Conservation (phyloP, 495 filamentous ascomycete genomes). For the Stereocaulon alpinum region DNA sequence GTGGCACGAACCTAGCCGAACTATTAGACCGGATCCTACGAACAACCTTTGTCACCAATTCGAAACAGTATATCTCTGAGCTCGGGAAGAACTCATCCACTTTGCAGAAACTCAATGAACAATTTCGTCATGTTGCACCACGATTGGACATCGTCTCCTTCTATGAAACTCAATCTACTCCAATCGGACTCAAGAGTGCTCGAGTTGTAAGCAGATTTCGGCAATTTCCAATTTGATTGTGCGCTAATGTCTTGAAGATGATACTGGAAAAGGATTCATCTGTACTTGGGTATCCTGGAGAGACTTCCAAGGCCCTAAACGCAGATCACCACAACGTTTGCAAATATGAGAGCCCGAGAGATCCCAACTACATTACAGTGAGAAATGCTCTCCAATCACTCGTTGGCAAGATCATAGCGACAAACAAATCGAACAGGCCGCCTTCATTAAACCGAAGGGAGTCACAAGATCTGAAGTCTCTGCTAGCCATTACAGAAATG, state of each 20-base stretch:
- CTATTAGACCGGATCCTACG: constrained; percentile 27
- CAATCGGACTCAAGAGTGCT: too few relatives aligned
- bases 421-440: not conserved
- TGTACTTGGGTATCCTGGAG: constrained; percentile 34
- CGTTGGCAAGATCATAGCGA: constrained; percentile 8
- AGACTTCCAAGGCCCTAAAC: constrained; percentile 31
- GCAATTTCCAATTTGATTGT: too few relatives aligned
- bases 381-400: constrained; percentile 29
- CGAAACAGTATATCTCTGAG: constrained; percentile 36
- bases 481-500: constrained; percentile 25
- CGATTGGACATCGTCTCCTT: constrained; percentile 36
- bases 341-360: constrained; percentile 33
- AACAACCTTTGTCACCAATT: constrained; percentile 12
- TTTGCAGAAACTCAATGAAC: constrained; percentile 37
- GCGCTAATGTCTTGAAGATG: constrained; percentile 12
- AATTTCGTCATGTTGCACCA: constrained; percentile 33
- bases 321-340: constrained; percentile 41
- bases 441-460: constrained; percentile 3
- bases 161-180: constrained; percentile 28
- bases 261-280: constrained; percentile 30
- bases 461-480: constrained; percentile 20
- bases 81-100: constrained; percentile 28
- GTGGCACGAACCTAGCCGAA: constrained; percentile 35
- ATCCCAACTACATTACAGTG: constrained; percentile 35
- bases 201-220: too few relatives aligned